Evolutionary conservation across 768 basidiomycete species (phyloP).

Genomic region (Amanita brunnescens): DNA sequence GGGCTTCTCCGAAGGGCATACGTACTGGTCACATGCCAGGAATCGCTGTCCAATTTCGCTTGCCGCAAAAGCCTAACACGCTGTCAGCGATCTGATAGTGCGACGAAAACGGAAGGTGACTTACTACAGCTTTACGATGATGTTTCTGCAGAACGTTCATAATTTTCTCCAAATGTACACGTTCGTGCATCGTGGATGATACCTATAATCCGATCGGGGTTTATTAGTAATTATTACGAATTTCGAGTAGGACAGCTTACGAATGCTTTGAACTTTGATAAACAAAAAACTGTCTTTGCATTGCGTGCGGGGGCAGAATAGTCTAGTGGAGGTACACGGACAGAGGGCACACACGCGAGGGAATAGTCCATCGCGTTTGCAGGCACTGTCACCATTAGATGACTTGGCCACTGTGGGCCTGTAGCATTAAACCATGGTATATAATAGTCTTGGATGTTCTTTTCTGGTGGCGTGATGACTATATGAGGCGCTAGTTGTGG

Average conservation of each 20-base stretch:
- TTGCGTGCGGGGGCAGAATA: neutral
- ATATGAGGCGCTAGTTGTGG: slow-evolving; percentile 40
- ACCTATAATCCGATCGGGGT: slow-evolving; percentile 11
- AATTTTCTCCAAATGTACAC: slow-evolving; percentile 22
- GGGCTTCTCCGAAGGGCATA: slow-evolving; percentile 26
- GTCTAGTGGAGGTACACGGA: neutral
- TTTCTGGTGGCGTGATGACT: slow-evolving; percentile 40
- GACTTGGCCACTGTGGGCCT: slow-evolving; percentile 24
- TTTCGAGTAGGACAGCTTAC: slow-evolving; percentile 13
- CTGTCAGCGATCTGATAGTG: slow-evolving; percentile 6
- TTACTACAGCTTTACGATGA: slow-evolving; percentile 30
- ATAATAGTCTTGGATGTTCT: slow-evolving; percentile 25
- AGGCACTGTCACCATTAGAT: slow-evolving; percentile 23
- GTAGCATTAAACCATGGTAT: slow-evolving; percentile 28
- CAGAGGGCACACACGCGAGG: neutral
- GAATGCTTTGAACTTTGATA: slow-evolving; percentile 20
- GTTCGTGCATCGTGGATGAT: slow-evolving; percentile 16
- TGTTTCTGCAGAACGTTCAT: slow-evolving; percentile 27
- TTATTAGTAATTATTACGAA: neutral
- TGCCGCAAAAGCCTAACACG: slow-evolving; percentile 31
- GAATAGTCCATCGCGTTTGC: slow-evolving; percentile 2
- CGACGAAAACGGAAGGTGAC: slow-evolving; percentile 12
- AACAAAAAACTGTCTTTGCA: slow-evolving; percentile 21
- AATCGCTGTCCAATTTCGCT: slow-evolving; percentile 26
- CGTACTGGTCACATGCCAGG: slow-evolving; percentile 19